Evolutionary conservation across 2,329 filamentous ascomycete genomes (phyloP), one percentile per base, ranked within the genome.

Genomic region (Paecilomyces sp.): DNA sequence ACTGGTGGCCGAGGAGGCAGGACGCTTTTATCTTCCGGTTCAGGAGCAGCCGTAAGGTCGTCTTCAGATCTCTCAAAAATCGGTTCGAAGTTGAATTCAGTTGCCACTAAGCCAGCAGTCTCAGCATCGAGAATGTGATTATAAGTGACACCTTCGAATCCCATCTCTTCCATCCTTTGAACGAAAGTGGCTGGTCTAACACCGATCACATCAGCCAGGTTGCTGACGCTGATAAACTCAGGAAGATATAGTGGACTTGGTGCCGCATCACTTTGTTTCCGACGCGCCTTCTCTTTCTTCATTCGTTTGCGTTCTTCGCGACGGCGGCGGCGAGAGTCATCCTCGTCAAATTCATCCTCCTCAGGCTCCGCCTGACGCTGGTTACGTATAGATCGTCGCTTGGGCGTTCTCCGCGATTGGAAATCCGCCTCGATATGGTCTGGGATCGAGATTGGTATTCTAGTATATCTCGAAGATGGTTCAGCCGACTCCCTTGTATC

Each of bases 41-140:
- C 78, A 1, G 91, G 88, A 11, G 87, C 84, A 25, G 89, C 83
- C 62, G 83, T 83, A 47, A 99, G 77, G 72, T 99, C 93, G 54
- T 88, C 85, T 18, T 87, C 68, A 71, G 81, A 74, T 3, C 70
- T 72, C 59, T 91, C 88, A 25, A 94, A 84, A 1, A 88, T 87
- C 0, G 93, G 90, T 61, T 97, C 92, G 65, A 89, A 96, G 56
- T 93, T 92, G 72, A 93, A 97, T 71, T 99, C 93, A 75, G 91
- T 87, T 3, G 92, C 92, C 66, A 99, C 89, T 58, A 99, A 81
- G 7, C 90, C 90, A 1, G 93, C 93, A 54, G 91, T 94, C 72
- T 97, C 93, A 11, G 91, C 87, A 62, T 93, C 93, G 72, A 99
- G 84, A 62, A 99, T 85, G 69, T 93, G 92, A 67, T 93, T 91